Conservation (phyloP, 2,329 filamentous ascomycete species). For the Helotiales sp. region DNA sequence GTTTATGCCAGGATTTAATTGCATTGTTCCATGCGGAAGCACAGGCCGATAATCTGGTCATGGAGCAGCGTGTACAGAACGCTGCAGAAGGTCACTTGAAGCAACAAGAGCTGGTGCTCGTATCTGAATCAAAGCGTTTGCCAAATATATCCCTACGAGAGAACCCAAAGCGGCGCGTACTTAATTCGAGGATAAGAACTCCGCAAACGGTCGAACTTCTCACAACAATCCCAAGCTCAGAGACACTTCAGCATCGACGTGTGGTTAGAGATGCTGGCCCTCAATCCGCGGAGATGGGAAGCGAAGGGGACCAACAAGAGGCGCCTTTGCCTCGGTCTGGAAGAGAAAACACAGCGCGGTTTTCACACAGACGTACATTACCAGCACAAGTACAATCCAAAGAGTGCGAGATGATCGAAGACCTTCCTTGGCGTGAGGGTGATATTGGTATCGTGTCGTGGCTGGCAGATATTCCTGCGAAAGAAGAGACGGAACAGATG, state of each 20-base stretch:
- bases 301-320: no score
- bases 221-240: no score
- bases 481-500: no score
- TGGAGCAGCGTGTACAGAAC: no score
- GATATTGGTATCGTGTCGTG: no score
- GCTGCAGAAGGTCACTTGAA: no score
- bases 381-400: not conserved
- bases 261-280: no score
- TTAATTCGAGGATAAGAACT: not conserved
- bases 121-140: not conserved
- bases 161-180: not conserved
- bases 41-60: not conserved
- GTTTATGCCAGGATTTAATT: conserved; percentile 9
- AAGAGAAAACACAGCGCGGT: not conserved
- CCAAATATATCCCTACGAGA: not conserved
- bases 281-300: no score
- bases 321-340: not conserved
- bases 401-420: not conserved
- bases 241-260: no score
- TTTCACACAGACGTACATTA: not conserved
- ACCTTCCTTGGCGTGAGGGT: not conserved
- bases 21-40: conserved; percentile 1
- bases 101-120: not conserved
- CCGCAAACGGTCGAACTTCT: no score
- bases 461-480: no score